Conservation (phyloP, 495 filamentous ascomycete genomes). For the Friedmanniomyces simplex region DNA sequence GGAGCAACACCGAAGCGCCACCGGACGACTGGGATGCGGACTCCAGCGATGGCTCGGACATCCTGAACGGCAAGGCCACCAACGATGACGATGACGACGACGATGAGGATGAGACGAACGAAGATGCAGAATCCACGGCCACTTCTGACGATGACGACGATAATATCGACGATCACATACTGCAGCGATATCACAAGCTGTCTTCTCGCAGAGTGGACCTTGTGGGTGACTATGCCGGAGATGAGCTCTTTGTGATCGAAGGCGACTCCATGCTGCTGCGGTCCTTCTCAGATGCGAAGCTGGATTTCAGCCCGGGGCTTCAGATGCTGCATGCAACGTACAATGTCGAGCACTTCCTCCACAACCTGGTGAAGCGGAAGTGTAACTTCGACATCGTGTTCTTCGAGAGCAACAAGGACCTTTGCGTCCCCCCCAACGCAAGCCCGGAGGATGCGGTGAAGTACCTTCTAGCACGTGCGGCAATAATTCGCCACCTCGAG, state of each 20-base stretch:
- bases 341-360: conserved; percentile 53
- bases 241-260: conserved; percentile 61
- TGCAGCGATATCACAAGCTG: conserved; percentile 24
- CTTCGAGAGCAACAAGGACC: conserved; percentile 42
- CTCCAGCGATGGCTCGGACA: neutral
- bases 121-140: neutral
- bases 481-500: conserved; percentile 53
- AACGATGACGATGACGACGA: too few species aligned
- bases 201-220: conserved; percentile 41
- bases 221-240: conserved; percentile 63
- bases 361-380: conserved; percentile 46
- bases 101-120: conserved; percentile 2
- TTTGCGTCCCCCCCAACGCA: conserved; percentile 36
- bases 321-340: conserved; percentile 63
- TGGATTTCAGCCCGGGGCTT: conserved; percentile 58
- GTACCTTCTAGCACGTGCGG: conserved; percentile 49
- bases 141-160: conserved; percentile 8
- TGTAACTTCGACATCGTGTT: conserved; percentile 63
- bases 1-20: neutral
- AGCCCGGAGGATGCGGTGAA: conserved; percentile 29
- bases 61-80: neutral
- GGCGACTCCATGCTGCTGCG: conserved; percentile 60
- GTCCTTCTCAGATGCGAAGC: conserved; percentile 45
- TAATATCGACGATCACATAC: neutral
- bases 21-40: conserved; percentile 8